Conservation (phyloP, 2,329 filamentous ascomycete species). For the Boeremia exigua region DNA sequence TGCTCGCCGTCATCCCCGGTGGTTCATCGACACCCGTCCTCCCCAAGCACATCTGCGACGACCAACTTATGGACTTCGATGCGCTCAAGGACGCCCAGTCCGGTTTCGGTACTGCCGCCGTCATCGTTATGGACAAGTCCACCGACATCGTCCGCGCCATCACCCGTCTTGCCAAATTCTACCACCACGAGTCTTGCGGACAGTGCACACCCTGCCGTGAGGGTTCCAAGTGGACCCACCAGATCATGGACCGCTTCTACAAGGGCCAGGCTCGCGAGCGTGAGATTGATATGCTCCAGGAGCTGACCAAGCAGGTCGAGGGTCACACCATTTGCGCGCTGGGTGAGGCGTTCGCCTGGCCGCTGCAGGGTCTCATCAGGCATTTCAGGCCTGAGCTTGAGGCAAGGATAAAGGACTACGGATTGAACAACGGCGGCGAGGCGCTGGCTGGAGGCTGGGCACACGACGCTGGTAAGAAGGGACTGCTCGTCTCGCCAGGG, state of each 20-base stretch:
- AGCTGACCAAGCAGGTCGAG: slow-evolving; percentile 99
- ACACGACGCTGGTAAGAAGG: slow-evolving; percentile 75
- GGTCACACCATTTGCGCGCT: slow-evolving; percentile 98
- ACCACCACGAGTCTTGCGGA: slow-evolving; percentile 97
- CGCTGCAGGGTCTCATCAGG: slow-evolving; percentile 95
- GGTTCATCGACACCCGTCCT: slow-evolving; percentile 96
- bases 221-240: slow-evolving; percentile 98
- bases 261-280: slow-evolving; percentile 84
- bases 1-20: slow-evolving; percentile 92
- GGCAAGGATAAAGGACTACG: slow-evolving; percentile 83
- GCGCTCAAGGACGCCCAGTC: slow-evolving; percentile 97
- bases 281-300: slow-evolving; percentile 99
- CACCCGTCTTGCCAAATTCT: slow-evolving; percentile 91
- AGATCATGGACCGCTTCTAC: slow-evolving; percentile 98
- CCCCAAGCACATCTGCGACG: slow-evolving; percentile 86
- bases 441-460: slow-evolving; percentile 88
- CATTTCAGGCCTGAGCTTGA: slow-evolving; percentile 98
- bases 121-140: slow-evolving; percentile 99
- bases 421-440: slow-evolving; percentile 72
- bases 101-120: slow-evolving; percentile 93
- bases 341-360: slow-evolving; percentile 98
- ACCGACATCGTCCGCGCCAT: slow-evolving; percentile 96
- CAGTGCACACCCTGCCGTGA: slow-evolving; percentile 99
- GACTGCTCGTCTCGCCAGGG: slow-evolving; percentile 85
- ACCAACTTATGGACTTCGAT: slow-evolving; percentile 99